Evolutionary conservation across 805 yeast genomes (phyloP).

Genomic region (Torulaspora microellipsoides): DNA sequence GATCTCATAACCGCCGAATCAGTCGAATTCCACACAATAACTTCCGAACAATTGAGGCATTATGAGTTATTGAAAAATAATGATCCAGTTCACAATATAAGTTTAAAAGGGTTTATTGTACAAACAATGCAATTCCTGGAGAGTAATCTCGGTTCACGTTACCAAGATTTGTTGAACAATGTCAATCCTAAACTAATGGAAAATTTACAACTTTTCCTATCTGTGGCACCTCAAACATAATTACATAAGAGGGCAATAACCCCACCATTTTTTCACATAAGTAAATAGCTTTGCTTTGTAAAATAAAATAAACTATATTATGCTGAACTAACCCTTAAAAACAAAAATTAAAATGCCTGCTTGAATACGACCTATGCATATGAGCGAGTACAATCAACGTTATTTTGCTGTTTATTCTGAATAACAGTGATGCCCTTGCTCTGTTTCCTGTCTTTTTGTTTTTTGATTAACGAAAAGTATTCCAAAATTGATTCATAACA

Average conservation of each 20-base stretch:
- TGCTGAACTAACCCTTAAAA: too few species aligned
- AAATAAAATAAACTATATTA: too few species aligned
- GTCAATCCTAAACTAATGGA: slow-evolving; percentile 25
- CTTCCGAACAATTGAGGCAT: slow-evolving; percentile 43
- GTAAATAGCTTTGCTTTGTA: too few species aligned
- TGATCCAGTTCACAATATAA: slow-evolving; percentile 54
- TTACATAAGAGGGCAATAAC: too few species aligned
- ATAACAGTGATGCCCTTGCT: too few species aligned
- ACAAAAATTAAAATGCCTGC: too few species aligned
- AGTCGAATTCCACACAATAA: slow-evolving; percentile 23
- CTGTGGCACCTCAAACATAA: slow-evolving; percentile 10
- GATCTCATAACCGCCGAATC: slow-evolving; percentile 36
- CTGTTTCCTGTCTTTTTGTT: neutral
- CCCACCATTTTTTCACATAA: too few species aligned
- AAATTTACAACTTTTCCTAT: slow-evolving; percentile 26
- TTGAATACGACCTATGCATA: too few species aligned
- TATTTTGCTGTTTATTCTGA: too few species aligned
- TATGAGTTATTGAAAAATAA: slow-evolving; percentile 34
- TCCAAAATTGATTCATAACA: slow-evolving; percentile 56
- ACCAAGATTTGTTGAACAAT: slow-evolving; percentile 21
- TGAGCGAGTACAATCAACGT: too few species aligned
- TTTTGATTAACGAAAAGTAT: slow-evolving; percentile 26
- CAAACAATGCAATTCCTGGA: slow-evolving; percentile 29
- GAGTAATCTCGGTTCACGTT: slow-evolving; percentile 24
- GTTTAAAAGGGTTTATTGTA: slow-evolving; percentile 43